A percentile compares a stretch with the other conserved stretches of the same genome.
Conservation (phyloP, 2,329 filamentous ascomycete species). For the Talaromyces sp. region DNA sequence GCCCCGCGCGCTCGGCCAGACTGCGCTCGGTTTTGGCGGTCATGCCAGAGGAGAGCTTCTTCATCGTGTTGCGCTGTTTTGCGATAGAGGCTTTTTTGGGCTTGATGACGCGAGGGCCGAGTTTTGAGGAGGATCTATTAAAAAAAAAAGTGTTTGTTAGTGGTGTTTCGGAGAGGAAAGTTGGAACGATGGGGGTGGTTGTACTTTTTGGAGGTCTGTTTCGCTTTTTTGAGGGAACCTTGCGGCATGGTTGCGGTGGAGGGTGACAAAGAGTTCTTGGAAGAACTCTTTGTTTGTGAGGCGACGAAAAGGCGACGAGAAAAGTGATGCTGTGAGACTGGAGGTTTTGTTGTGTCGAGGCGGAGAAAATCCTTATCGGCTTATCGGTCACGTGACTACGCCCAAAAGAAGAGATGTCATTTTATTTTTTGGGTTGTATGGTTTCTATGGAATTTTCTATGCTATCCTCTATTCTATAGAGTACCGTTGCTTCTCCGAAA, state of each 20-base stretch:
- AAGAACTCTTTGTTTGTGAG: not conserved
- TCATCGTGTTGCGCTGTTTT: constrained; percentile 55
- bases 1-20: constrained; percentile 62
- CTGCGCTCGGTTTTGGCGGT: constrained; percentile 62
- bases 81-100: constrained; percentile 61
- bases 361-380: constrained; percentile 8
- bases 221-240: constrained; percentile 11
- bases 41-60: constrained; percentile 60
- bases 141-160: too few species aligned
- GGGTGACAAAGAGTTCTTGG: not conserved
- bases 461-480: too few species aligned
- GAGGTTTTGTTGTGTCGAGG: not conserved
- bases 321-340: not conserved
- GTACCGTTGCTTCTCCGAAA: too few species aligned
- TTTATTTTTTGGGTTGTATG: too few species aligned
- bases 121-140: constrained; percentile 35
- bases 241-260: constrained; percentile 9
- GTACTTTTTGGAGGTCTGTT: constrained; percentile 8
- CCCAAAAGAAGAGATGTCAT: not conserved
- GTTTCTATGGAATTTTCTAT: too few species aligned
- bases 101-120: constrained; percentile 58
- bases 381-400: constrained; percentile 10
- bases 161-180: too few species aligned
- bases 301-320: too few species aligned
- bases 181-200: too few species aligned